Conservation (phyloP, 345 rosid genomes). For the Lepidium aucheri region DNA sequence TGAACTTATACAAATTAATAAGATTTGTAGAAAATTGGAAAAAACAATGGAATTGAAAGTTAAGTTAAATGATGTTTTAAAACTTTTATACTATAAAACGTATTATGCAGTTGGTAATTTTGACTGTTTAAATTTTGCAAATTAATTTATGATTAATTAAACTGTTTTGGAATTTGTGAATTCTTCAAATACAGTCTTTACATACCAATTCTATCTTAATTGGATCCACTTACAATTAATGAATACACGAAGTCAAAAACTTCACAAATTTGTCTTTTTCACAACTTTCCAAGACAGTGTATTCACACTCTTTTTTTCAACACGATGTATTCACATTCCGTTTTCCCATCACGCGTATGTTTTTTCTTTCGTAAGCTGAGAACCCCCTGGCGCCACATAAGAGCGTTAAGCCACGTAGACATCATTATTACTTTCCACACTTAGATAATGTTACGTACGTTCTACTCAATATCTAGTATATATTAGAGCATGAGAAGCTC, state of each 20-base stretch:
- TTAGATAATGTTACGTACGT: background rate
- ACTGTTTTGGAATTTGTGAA: too few relatives aligned
- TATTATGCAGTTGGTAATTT: too few relatives aligned
- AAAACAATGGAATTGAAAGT: too few relatives aligned
- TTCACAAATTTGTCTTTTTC: background rate
- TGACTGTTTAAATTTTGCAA: too few relatives aligned
- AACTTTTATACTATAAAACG: too few relatives aligned
- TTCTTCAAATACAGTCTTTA: background rate
- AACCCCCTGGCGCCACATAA: background rate
- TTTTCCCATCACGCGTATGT: background rate
- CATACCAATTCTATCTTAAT: background rate
- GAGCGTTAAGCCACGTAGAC: conserved; percentile 5
- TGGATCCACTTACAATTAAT: background rate
- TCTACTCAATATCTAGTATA: background rate
- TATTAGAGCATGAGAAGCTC: background rate
- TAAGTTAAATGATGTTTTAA: too few relatives aligned
- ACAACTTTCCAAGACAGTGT: background rate
- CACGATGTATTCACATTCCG: background rate
- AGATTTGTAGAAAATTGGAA: too few relatives aligned
- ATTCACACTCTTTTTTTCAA: background rate
- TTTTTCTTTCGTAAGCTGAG: background rate
- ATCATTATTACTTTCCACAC: background rate
- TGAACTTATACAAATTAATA: too few relatives aligned
- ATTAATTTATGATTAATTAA: too few relatives aligned
- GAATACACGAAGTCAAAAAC: background rate